Conservation (phyloP, 2,329 filamentous ascomycete species). For the Byssothecium circinans region DNA sequence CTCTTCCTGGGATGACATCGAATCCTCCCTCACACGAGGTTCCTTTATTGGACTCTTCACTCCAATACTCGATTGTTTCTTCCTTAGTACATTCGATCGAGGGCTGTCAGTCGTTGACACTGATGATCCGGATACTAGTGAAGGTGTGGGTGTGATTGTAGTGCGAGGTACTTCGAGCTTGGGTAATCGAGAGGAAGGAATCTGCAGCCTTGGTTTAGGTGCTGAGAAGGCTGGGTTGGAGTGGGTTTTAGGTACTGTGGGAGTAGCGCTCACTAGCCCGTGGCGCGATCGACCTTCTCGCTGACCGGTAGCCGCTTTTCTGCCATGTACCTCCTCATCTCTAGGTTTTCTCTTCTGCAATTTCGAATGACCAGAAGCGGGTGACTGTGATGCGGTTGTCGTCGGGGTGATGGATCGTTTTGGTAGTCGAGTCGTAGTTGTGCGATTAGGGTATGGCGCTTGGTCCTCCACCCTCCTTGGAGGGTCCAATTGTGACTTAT, state of each 20-base stretch:
- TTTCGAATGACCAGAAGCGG: slow-evolving; percentile 32
- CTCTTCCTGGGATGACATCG: slow-evolving; percentile 41
- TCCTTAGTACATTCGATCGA: slow-evolving; percentile 46
- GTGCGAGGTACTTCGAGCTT: slow-evolving; percentile 36
- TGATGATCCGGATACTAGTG: slow-evolving; percentile 53
- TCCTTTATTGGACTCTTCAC: slow-evolving; percentile 31
- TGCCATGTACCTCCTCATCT: slow-evolving; percentile 32
- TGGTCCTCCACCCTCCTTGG: slow-evolving; percentile 37
- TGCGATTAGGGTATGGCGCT: slow-evolving; percentile 26
- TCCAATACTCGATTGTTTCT: slow-evolving; percentile 50
- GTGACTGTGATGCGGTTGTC: slow-evolving; percentile 29
- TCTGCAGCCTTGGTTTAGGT: slow-evolving; percentile 27
- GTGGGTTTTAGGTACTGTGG: slow-evolving; percentile 24
- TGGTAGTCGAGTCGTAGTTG: slow-evolving; percentile 39
- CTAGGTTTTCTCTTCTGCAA: slow-evolving; percentile 40
- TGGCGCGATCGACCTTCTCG: slow-evolving; percentile 25
- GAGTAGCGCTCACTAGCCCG: slow-evolving; percentile 18
- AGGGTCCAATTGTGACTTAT: slow-evolving; percentile 43
- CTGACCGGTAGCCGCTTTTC: slow-evolving; percentile 21
- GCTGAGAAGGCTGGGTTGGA: slow-evolving; percentile 17
- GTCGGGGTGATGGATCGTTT: slow-evolving; percentile 41
- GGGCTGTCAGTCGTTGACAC: slow-evolving; percentile 51
- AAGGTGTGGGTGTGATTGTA: slow-evolving; percentile 46
- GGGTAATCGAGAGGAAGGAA: slow-evolving; percentile 36
- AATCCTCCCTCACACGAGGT: slow-evolving; percentile 32